phyloP scores from a whole-genome alignment of 768 basidiomycete genomes.

The Termitomyces sp. region DNA sequence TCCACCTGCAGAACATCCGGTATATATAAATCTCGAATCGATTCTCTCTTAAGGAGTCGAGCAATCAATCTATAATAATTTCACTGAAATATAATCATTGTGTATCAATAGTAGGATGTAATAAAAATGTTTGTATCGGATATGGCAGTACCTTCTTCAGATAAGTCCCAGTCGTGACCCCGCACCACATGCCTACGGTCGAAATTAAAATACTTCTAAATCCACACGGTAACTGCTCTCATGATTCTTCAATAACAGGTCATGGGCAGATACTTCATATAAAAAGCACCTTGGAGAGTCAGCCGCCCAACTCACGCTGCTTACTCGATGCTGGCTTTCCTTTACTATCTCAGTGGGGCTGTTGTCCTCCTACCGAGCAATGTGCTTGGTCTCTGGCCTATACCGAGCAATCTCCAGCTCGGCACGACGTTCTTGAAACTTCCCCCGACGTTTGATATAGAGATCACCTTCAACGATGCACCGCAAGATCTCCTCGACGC shows the following conservation, averaged over 20 bases:
- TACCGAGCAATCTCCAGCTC: constrained; percentile 44
- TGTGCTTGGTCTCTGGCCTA: constrained; percentile 42
- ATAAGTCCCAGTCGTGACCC: not conserved
- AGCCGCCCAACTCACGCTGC: not conserved
- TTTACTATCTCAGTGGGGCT: constrained; percentile 3
- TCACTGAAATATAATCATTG: constrained; percentile 3
- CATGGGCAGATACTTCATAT: not conserved
- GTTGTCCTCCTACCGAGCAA: constrained; percentile 4
- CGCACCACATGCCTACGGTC: not conserved
- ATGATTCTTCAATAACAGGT: not conserved
- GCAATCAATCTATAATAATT: not conserved
- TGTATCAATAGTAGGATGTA: constrained; percentile 15
- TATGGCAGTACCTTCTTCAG: not conserved
- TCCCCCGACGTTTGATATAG: constrained; percentile 49
- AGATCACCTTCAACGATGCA: constrained; percentile 36
- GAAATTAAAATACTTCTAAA: not conserved
- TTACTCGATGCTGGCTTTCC: constrained; percentile 4
- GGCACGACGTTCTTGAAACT: constrained; percentile 46
- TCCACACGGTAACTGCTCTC: not conserved
- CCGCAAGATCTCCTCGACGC: constrained; percentile 63
- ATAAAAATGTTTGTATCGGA: not conserved
- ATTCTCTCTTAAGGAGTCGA: not conserved
- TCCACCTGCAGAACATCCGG: not conserved
- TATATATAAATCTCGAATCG: too few species aligned
- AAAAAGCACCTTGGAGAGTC: not conserved